Evolutionary conservation across 495 filamentous ascomycete species (phyloP), one percentile per base, ranked within the genome.

Genomic region (Acidomyces sp.): DNA sequence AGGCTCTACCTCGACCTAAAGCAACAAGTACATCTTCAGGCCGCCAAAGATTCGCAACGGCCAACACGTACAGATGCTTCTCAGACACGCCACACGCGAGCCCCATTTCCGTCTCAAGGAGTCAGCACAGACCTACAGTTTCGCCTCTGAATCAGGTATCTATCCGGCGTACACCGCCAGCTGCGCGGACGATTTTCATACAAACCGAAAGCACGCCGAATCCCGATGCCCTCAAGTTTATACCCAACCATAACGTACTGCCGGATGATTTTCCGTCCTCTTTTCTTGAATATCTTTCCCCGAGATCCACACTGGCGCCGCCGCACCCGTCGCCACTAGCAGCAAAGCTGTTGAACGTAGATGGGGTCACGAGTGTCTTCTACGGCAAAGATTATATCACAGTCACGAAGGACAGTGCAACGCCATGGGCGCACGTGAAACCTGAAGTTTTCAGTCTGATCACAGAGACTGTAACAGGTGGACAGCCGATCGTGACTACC

Each of bases 381-480:
- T 93, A 92, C 64, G 90, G 87, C 23, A 62, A 75, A 16, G 88
- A 97, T 55, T 95, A 92, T 61, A 94, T 97, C 58, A 97, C 90
- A 0, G 83, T 97, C 26, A 93, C 84, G 19, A 97, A 97, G 59
- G 70, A 79, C 13, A 69, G 76, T 44, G 82, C 88, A 47, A 78
- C 77, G 7, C 82, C 85, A 52, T 97, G 90, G 90, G 82, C 83
- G 22, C 82, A 94, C 56, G 75, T 97, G 51, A 90, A 90, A 52
- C 88, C 90, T 2, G 90, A 97, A 57, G 73, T 95, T 10, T 97
- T 93, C 67, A 81, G 81, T 49, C 63, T 96, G 32, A 95, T 97
- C 62, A 95, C 85, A 18, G 85, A 95, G 58, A 71, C 78, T 20
- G 78, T 96, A 41, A 86, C 78, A 0, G 75, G 75, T 1, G 87